Evolutionary conservation across 2,329 filamentous ascomycete genomes (phyloP).

Genomic region (Arachnopeziza araneosa): DNA sequence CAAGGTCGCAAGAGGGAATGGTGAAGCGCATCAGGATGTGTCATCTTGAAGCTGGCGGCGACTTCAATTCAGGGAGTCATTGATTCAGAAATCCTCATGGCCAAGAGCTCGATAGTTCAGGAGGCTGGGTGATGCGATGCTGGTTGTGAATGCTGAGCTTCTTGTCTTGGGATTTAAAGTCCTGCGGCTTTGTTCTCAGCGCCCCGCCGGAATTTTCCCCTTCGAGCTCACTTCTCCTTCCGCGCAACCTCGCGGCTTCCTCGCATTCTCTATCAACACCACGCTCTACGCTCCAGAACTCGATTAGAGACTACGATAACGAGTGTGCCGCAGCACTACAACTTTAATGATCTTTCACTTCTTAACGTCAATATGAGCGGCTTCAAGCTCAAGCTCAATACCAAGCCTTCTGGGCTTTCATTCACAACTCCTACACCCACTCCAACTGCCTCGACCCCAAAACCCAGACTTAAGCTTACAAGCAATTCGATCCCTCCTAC

Average conservation of each 20-base stretch:
- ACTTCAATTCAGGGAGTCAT: constrained; percentile 17
- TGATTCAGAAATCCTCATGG: constrained; percentile 22
- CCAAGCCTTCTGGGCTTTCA: background rate
- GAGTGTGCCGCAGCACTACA: background rate
- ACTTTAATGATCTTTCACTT: background rate
- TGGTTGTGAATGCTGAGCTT: background rate
- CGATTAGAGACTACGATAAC: background rate
- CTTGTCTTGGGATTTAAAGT: background rate
- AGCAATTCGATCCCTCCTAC: constrained; percentile 23
- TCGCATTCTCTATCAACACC: background rate
- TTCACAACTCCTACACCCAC: constrained; percentile 4
- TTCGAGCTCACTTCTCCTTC: background rate
- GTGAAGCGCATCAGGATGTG: constrained; percentile 49
- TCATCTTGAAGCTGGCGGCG: constrained; percentile 19
- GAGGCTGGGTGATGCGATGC: background rate
- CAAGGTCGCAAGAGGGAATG: constrained; percentile 80
- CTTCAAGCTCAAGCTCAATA: constrained; percentile 23
- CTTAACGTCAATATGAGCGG: constrained; percentile 20
- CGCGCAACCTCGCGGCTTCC: background rate
- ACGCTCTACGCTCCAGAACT: background rate
- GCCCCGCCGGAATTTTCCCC: background rate
- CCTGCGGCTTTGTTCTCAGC: background rate
- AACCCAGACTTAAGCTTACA: constrained; percentile 3
- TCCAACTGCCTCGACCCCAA: background rate
- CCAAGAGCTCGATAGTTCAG: constrained; percentile 1